Evolutionary conservation across 2,329 filamentous ascomycete genomes (phyloP).

Genomic region (Nemania sp.): DNA sequence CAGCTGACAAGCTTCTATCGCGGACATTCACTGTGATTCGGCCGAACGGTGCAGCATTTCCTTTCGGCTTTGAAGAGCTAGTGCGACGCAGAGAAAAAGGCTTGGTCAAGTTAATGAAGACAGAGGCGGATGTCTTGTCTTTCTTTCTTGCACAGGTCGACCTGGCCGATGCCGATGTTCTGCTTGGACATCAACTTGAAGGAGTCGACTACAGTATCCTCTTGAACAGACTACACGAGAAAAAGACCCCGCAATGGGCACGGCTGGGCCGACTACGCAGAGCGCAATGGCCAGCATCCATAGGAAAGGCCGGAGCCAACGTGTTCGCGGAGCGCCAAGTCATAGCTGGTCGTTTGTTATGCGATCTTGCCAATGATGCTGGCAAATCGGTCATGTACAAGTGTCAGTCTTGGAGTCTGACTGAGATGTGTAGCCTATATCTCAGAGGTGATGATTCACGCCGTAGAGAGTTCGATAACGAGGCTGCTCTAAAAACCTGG

Average conservation of each 20-base stretch:
- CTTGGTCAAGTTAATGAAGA: conserved; percentile 77
- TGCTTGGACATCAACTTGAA: conserved; percentile 94
- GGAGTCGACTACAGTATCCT: conserved; percentile 94
- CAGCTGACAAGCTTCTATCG: conserved; percentile 84
- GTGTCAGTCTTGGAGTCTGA: conserved; percentile 96
- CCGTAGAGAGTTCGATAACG: conserved; percentile 85
- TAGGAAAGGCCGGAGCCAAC: conserved; percentile 82
- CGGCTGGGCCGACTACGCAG: conserved; percentile 85
- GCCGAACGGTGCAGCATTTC: conserved; percentile 75
- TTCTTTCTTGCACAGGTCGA: conserved; percentile 90
- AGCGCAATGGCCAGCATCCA: conserved; percentile 81
- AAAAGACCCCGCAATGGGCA: conserved; percentile 93
- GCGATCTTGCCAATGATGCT: conserved; percentile 93
- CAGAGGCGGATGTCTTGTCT: conserved; percentile 80
- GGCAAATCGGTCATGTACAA: conserved; percentile 97
- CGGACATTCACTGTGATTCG: conserved; percentile 91
- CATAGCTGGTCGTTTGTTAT: conserved; percentile 84
- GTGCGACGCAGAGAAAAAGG: conserved; percentile 73
- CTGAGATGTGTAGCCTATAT: conserved; percentile 95
- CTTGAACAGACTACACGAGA: conserved; percentile 82
- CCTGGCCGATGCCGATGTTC: conserved; percentile 86
- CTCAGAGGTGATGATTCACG: conserved; percentile 71
- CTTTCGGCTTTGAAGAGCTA: conserved; percentile 81
- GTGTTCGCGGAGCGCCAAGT: conserved; percentile 93
- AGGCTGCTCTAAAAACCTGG: conserved; percentile 84